A percentile compares a stretch with the other conserved stretches of the same genome.
Conservation (phyloP, 805 yeast species). For the Dipodascus albidus region DNA sequence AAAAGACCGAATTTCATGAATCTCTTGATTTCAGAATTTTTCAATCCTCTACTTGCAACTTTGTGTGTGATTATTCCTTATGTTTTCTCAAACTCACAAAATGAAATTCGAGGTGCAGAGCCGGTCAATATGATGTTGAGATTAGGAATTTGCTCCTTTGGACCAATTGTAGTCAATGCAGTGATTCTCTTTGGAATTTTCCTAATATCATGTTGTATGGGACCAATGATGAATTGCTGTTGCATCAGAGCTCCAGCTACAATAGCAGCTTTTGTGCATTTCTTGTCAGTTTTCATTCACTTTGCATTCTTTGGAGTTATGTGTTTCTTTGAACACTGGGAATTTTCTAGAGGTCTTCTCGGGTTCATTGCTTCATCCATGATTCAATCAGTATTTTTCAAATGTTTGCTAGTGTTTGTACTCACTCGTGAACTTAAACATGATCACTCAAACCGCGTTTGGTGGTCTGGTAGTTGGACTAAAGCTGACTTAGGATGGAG, state of each 20-base stretch:
- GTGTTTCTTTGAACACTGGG: conserved; percentile 60
- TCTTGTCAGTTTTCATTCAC: conserved; percentile 40
- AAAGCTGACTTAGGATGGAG: conserved; percentile 72
- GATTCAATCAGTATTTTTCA: conserved; percentile 48
- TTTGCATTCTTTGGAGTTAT: conserved; percentile 47
- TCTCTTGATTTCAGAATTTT: conserved; percentile 54
- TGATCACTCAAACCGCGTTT: conserved; percentile 50
- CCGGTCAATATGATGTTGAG: conserved; percentile 41
- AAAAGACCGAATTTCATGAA: conserved; percentile 62
- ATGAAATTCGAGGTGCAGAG: conserved; percentile 41
- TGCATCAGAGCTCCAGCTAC: conserved; percentile 44
- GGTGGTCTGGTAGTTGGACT: conserved; percentile 40
- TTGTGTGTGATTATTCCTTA: conserved; percentile 49
- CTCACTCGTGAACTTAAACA: conserved; percentile 51
- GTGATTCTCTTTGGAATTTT: conserved; percentile 22
- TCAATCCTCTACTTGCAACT: conserved; percentile 50
- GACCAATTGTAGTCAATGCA: conserved; percentile 18
- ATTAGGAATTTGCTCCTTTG: conserved; percentile 29
- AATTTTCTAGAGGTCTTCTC: conserved; percentile 44
- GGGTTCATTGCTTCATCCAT: conserved; percentile 48
- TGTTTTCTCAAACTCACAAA: conserved; percentile 62
- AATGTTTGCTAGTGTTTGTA: conserved; percentile 35
- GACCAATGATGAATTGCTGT: conserved; percentile 85
- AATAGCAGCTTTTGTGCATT: conserved; percentile 47
- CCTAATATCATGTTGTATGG: conserved; percentile 35